A percentile compares a stretch with the other conserved stretches of the same genome.
phyloP scores from a whole-genome alignment of 306 rosid genomes.

The Cicer chorassanicum region DNA sequence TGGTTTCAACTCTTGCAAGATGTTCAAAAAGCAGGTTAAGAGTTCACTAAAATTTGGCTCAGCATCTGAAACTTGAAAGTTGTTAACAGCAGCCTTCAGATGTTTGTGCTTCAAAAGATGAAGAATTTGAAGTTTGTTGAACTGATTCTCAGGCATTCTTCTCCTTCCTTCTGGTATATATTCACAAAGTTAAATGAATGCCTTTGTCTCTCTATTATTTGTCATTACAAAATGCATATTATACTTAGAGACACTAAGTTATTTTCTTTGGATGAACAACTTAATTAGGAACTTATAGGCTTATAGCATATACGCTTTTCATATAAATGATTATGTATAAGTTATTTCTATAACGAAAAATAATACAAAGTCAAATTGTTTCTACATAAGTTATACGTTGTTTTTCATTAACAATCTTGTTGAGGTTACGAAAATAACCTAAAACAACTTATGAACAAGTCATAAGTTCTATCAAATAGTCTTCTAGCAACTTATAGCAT shows the following conservation, averaged over 20 bases:
- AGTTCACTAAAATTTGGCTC: slow-evolving; percentile 15
- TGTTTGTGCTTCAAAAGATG: slow-evolving; percentile 27
- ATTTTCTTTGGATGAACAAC: not conserved
- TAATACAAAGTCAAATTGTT: not conserved
- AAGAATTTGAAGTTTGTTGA: slow-evolving; percentile 37
- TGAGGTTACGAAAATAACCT: not conserved
- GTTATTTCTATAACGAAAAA: not conserved
- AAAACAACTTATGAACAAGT: not conserved
- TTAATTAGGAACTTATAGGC: not conserved
- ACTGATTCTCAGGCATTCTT: slow-evolving; percentile 19
- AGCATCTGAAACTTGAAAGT: slow-evolving; percentile 3
- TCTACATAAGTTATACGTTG: not conserved
- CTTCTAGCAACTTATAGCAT: too few relatives aligned
- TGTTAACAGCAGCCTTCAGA: slow-evolving; percentile 15
- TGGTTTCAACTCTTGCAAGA: not conserved
- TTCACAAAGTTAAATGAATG: slow-evolving; percentile 27
- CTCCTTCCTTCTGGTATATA: slow-evolving; percentile 45
- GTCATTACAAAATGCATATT: not conserved
- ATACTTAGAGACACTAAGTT: not conserved
- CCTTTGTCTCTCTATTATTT: not conserved
- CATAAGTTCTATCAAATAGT: not conserved
- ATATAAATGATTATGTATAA: not conserved
- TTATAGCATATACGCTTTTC: not conserved
- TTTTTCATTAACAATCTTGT: not conserved
- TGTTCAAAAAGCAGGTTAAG: not conserved